phyloP scores from a whole-genome alignment of 176 grass and related monocot species.

The Rhipidocladum racemiflorum region DNA sequence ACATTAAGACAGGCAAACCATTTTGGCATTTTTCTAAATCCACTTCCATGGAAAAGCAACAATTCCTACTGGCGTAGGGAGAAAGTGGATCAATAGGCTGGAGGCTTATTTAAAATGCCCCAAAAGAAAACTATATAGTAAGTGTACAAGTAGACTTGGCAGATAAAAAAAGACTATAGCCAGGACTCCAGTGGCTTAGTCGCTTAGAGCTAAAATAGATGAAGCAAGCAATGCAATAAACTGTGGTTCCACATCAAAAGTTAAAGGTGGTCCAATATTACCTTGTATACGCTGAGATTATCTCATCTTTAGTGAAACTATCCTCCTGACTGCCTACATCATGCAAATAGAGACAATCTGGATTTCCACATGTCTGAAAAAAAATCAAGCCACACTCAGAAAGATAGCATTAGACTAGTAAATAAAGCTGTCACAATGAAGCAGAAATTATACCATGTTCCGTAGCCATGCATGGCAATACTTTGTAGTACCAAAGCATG shows the following conservation, averaged over 20 bases:
- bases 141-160: not conserved
- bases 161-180: not conserved
- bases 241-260: not conserved
- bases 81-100: not conserved
- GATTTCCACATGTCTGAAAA: constrained; percentile 90
- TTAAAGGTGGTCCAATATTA: constrained; percentile 33
- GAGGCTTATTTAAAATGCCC: not conserved
- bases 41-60: not conserved
- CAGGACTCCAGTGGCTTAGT: not conserved
- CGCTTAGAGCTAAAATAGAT: constrained; percentile 20
- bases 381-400: constrained; percentile 33
- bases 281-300: constrained; percentile 98
- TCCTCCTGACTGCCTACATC: constrained; percentile 91
- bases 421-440: constrained; percentile 19
- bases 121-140: not conserved
- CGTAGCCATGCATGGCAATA: constrained; percentile 96
- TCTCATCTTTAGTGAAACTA: constrained; percentile 98
- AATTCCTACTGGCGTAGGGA: constrained; percentile 1
- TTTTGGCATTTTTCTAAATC: constrained; percentile 14
- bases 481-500: constrained; percentile 98
- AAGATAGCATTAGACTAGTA: constrained; percentile 3
- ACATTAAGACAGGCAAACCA: not conserved
- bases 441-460: constrained; percentile 71
- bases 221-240: constrained; percentile 15
- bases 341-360: constrained; percentile 99